Percentiles rank a stretch among this genome's conserved stretches.
Conservation (phyloP, 2,329 filamentous ascomycete genomes). For the Pyrenochaeta sp. region DNA sequence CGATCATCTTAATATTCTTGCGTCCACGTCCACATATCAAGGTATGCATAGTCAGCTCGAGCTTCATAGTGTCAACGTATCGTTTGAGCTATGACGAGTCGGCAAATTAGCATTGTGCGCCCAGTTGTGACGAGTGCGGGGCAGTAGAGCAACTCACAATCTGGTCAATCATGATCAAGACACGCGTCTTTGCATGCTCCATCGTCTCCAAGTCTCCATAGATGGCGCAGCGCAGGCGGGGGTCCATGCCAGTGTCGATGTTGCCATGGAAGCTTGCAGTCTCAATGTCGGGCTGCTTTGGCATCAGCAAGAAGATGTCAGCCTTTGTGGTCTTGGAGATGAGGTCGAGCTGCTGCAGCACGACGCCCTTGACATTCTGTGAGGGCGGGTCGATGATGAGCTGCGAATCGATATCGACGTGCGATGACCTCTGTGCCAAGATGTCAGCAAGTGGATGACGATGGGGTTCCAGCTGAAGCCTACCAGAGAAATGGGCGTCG, state of each 20-base stretch:
- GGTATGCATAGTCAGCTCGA: constrained; percentile 89
- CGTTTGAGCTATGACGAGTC: constrained; percentile 68
- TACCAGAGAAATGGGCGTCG: constrained; percentile 92
- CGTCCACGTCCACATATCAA: constrained; percentile 91
- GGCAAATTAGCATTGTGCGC: constrained; percentile 47
- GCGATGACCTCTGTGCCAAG: constrained; percentile 78
- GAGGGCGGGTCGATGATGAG: constrained; percentile 80
- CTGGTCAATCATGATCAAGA: constrained; percentile 96
- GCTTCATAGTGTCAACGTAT: constrained; percentile 78
- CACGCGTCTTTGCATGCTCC: constrained; percentile 95
- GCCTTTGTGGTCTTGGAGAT: constrained; percentile 90
- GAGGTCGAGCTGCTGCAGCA: constrained; percentile 85
- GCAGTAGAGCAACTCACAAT: constrained; percentile 67
- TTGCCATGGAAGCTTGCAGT: constrained; percentile 76
- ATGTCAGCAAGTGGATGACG: constrained; percentile 32
- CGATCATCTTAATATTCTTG: constrained; percentile 98
- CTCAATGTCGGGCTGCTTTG: constrained; percentile 82
- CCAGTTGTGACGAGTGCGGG: constrained; percentile 28
- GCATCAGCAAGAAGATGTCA: constrained; percentile 94
- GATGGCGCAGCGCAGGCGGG: constrained; percentile 90
- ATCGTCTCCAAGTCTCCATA: constrained; percentile 95
- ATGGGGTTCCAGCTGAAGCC: constrained; percentile 45
- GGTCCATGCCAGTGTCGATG: constrained; percentile 83
- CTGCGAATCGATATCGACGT: constrained; percentile 90
- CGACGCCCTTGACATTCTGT: constrained; percentile 74